Base-by-base conservation (phyloP, 805 yeast genomes). In the Kluyveromyces siamensis region DNA sequence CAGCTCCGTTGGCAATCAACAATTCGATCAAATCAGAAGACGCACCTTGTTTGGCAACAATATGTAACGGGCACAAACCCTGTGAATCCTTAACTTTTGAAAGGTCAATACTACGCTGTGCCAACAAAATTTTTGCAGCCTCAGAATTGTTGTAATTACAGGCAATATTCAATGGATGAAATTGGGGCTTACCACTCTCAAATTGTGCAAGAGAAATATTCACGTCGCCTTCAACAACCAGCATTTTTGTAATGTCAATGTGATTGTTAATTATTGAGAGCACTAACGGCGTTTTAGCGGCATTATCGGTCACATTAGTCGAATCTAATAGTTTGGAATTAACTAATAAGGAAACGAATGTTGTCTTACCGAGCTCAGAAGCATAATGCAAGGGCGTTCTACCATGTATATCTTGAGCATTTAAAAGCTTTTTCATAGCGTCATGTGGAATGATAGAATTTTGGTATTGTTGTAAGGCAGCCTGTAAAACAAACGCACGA, bases 361-460 rank as follows among this genome's bases (percentile, higher is more conserved):
- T 76, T 35, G 66, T 58, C 51, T 77, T 71, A 0, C 82, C 83
- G 46, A 70, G 57, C 51, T 79, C 83, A 2, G 95, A 76, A 6
- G 96, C 95, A 62, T 89, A 88, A 65, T 91, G 98, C 16, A 93
- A 68, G 19, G 97, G 90, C 1, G 84, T 81, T 53, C 91, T 75
- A 3, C 95, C 95, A 55, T 80, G 79, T 44, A 77, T 72, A 63
- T 86, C 95, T 57, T 74, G 77, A 14, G 68, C 61, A 36, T 69
- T 67, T 14, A 71, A 46, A n/a, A 68, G 50, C n/a, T 47, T 45
- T 18, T 55, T 54, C 13, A 66, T 49, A 1, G 55, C 52, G 4
- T 58, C 61, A 21, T 55, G 50, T 6, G 57, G 51, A 21, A 54
- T 37, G 11, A n/a, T 19, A 2, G 53, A 40, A 14, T 48, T 46